phyloP scores from a whole-genome alignment of 345 rosid genomes.

The Populus simonii region DNA sequence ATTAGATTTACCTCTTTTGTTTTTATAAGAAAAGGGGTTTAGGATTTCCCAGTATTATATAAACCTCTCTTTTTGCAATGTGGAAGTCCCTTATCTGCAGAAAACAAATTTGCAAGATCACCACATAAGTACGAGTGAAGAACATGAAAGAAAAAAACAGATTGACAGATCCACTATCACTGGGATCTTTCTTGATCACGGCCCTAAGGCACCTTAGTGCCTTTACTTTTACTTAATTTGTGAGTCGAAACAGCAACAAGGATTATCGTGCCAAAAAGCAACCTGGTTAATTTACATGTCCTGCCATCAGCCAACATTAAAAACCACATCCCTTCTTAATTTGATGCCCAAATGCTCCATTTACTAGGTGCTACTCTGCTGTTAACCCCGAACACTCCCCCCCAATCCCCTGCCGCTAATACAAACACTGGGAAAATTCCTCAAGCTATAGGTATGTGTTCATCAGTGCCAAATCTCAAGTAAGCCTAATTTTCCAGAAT shows the following conservation, averaged over 20 bases:
- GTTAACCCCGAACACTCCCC: neutral
- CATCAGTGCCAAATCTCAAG: neutral
- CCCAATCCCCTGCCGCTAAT: neutral
- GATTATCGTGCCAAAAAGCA: neutral
- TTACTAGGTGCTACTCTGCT: neutral
- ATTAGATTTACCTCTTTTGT: too few species aligned
- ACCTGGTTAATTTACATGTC: neutral
- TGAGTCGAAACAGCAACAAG: neutral
- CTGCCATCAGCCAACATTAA: neutral
- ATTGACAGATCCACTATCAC: neutral
- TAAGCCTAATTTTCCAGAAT: neutral
- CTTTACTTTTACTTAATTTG: neutral
- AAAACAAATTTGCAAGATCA: neutral
- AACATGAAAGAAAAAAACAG: neutral
- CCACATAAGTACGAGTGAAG: neutral
- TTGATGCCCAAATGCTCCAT: neutral
- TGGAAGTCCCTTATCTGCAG: constrained; percentile 59
- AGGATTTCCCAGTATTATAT: too few species aligned
- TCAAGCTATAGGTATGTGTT: neutral
- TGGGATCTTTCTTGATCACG: neutral
- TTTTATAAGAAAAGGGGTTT: too few species aligned
- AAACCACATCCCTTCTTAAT: neutral
- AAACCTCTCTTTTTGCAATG: constrained; percentile 58
- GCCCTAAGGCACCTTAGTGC: neutral
- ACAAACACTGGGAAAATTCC: neutral